Evolutionary conservation across 2,329 filamentous ascomycete species (phyloP), one percentile per base, ranked within the genome.

Genomic region (Dendryphion nanum): DNA sequence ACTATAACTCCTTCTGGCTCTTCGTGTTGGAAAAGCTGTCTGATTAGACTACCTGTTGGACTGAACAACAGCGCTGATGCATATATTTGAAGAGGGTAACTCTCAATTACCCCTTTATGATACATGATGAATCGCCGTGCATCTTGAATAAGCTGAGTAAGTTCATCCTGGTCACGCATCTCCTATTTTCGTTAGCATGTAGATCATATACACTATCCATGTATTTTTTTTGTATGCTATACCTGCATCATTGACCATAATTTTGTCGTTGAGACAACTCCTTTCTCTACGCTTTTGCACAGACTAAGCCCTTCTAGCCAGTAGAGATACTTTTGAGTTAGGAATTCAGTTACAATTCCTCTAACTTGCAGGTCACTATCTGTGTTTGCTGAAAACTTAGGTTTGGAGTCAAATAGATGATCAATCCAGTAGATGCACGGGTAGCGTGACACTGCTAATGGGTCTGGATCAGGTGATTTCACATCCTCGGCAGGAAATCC

Each of bases 391-490:
- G 16, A 16, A 16, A 38, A 23, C 42, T 50, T 39, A 37, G 29
- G 16, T 7, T n/a, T 30, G 7, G 15, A 30, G 10, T 30, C 15
- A 15, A 7, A 54, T 16, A 67, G 44, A 44, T 68, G 63, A 28
- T 60, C 48, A 18, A 57, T 44, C 66, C 63, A 69, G 44, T 61
- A 62, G 30, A 62, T 38, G 41, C 59, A 66, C 8, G 59, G 51
- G 33, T 54, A 41, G 40, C 33, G 40, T 20, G 15, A 16, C 10
- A 15, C 16, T 12, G 29, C 29, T 30, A 30, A 17, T 30, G 29
- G 31, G 15, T 33, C 31, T 20, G 31, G 15, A 17, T 20, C 15
- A 8, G n/a, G n/a, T n/a, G n/a, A n/a, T n/a, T n/a, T n/a, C n/a
- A n/a, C n/a, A n/a, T n/a, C n/a, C n/a, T n/a, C n/a, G n/a, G n/a